A percentile compares a stretch with the other conserved stretches of the same genome.
Evolutionary conservation across 306 rosid species (phyloP).

Genomic region (Fragaria ananassa): DNA sequence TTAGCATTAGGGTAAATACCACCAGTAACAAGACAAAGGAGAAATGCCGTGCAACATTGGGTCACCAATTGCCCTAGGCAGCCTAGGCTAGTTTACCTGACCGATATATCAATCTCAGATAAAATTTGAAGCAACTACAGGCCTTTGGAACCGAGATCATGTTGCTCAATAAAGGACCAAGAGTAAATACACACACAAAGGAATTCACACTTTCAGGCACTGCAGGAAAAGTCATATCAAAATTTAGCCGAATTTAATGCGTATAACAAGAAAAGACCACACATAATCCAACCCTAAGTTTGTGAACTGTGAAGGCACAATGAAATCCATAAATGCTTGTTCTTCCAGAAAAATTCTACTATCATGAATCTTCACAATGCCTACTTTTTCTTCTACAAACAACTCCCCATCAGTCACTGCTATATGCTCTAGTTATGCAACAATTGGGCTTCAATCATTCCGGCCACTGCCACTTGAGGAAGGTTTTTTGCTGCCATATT

Average conservation of each 20-base stretch:
- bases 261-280: slow-evolving; percentile 21
- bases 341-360: slow-evolving; percentile 35
- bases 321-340: slow-evolving; percentile 37
- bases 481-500: slow-evolving; percentile 22
- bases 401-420: slow-evolving; percentile 17
- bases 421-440: slow-evolving; percentile 28
- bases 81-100: background rate
- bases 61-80: background rate
- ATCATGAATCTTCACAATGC: slow-evolving; percentile 47
- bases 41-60: background rate
- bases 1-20: too few relatives aligned
- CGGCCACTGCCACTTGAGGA: slow-evolving; percentile 28
- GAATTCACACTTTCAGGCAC: background rate
- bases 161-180: background rate
- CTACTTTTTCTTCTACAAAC: slow-evolving; percentile 27
- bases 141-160: background rate
- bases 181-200: background rate
- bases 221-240: background rate
- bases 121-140: background rate
- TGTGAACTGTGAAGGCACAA: slow-evolving; percentile 34
- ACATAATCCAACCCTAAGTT: slow-evolving; percentile 28
- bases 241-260: slow-evolving; percentile 23
- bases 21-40: too few relatives aligned
- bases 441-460: slow-evolving; percentile 33
- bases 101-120: background rate